A percentile compares a stretch with the other conserved stretches of the same genome.
These are phyloP conservation scores for Arthrobotrys sphaeroides DNA, from an alignment of 2,329 filamentous ascomycete genomes.

Conservation along the genomic window DNA sequence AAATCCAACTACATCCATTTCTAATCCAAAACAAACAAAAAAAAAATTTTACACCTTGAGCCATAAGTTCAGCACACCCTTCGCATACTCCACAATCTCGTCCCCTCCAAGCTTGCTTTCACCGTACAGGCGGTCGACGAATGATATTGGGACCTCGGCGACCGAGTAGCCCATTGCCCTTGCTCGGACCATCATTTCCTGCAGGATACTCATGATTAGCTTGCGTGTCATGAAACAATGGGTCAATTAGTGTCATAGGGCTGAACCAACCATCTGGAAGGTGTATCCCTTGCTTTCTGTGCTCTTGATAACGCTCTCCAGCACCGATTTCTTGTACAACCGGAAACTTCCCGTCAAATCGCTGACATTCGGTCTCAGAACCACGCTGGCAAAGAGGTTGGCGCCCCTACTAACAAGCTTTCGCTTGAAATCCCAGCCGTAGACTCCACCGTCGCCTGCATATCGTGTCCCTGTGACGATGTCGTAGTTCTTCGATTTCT, in stretches of 20 bases:
- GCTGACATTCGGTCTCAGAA: slow-evolving; percentile 90
- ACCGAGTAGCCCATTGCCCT: slow-evolving; percentile 96
- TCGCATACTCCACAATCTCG: slow-evolving; percentile 96
- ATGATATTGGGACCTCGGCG: slow-evolving; percentile 93
- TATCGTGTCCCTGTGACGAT: slow-evolving; percentile 98
- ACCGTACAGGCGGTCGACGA: slow-evolving; percentile 94
- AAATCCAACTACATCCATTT: slow-evolving; percentile 1
- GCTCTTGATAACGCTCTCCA: slow-evolving; percentile 87
- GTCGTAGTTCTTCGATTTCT: slow-evolving; percentile 82
- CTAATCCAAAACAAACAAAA: no score
- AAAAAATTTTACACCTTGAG: slow-evolving; percentile 78
- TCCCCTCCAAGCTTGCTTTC: slow-evolving; percentile 93
- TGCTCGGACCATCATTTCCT: slow-evolving; percentile 93
- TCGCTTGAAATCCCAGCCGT: slow-evolving; percentile 92
- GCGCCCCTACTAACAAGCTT: slow-evolving; percentile 82
- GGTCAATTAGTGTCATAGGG: neutral
- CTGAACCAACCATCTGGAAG: slow-evolving; percentile 80
- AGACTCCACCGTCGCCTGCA: slow-evolving; percentile 87
- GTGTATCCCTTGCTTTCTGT: slow-evolving; percentile 97
- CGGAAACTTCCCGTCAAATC: slow-evolving; percentile 95
- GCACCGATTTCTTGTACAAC: slow-evolving; percentile 87
- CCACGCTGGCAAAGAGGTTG: slow-evolving; percentile 94
- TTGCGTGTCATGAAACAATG: neutral
- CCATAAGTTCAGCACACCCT: slow-evolving; percentile 82
- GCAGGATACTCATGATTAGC: neutral